Evolutionary conservation across 1,284 basidiomycete genomes (phyloP), one percentile per base, ranked within the genome.

Genomic region (Amylostereum chailletii): DNA sequence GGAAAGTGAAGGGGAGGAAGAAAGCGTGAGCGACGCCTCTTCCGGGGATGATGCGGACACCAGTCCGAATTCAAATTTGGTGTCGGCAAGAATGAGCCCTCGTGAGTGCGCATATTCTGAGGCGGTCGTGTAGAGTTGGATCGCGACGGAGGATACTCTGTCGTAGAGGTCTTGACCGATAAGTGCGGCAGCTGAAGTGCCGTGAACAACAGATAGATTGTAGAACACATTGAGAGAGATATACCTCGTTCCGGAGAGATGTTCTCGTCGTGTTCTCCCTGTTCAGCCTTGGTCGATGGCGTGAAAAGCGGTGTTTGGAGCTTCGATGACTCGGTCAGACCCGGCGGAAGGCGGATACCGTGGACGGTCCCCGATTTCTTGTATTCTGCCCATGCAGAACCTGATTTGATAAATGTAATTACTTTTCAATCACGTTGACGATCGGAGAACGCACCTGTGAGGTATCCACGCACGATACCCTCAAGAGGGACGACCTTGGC

Each of bases 381-480:
- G 72, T 99, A 99, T 67, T 99, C 96, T 1, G 79, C 71, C 93
- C 94, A 99, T 5, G 90, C 96, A 29, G 94, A 97, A 42, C 94
- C 94, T 93, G 8, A 5, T 5, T 10, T 26, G 10, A 47, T n/a
- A 19, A 19, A 19, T 19, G 19, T 19, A 11, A n/a, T 9, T 7
- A 41, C 4, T n/a, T 7, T 9, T 9, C n/a, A 10, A 19, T 3
- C n/a, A 32, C 10, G 10, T 19, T 8, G 29, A 37, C 19, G 6
- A 6, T 42, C 45, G 29, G 31, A 8, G 10, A 11, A 60, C 76
- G 54, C 51, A 88, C 94, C 94, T 31, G 95, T 91, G 53, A 99
- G 76, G 69, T 99, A 99, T 3, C 95, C 95, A 53, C 96, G 74
- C 10, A 99, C 95, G 60, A 99, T 99, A 2, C 90, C 94, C 68